Evolutionary conservation across 2,329 filamentous ascomycete species (phyloP).

Genomic region (Didymella sp.): DNA sequence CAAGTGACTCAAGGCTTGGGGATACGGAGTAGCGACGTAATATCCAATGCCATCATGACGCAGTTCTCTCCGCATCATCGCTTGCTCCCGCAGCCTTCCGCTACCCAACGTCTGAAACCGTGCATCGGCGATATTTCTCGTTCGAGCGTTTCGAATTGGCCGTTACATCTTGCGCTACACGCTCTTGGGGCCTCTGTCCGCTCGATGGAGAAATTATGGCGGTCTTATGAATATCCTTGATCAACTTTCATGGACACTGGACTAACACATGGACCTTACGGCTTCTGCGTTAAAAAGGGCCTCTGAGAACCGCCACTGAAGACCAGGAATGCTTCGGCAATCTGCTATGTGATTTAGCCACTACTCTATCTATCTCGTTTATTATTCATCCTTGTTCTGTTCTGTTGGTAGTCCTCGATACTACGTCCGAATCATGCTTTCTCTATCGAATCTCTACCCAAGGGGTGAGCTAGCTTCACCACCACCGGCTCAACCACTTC

Average conservation of each 20-base stretch:
- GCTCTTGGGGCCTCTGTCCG: neutral
- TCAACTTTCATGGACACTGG: neutral
- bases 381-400: too few relatives aligned
- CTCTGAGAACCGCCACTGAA: neutral
- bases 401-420: neutral
- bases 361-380: too few relatives aligned
- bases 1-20: neutral
- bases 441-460: slow-evolving; percentile 18
- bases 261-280: neutral
- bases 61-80: slow-evolving; percentile 4
- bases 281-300: neutral
- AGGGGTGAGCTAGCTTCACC: slow-evolving; percentile 26
- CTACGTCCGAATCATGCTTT: neutral
- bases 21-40: neutral
- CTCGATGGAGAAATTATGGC: slow-evolving; percentile 10
- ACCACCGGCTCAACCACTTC: slow-evolving; percentile 20
- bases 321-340: neutral
- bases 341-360: neutral
- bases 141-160: slow-evolving; percentile 1
- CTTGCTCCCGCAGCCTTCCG: slow-evolving; percentile 10
- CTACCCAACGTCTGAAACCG: slow-evolving; percentile 14
- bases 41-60: slow-evolving; percentile 1
- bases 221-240: neutral
- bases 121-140: slow-evolving; percentile 1
- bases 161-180: neutral